Percentiles rank a stretch among this genome's conserved stretches.
Evolutionary conservation across 2,329 filamentous ascomycete genomes (phyloP).

Genomic region (Trematosphaeria pertusa): DNA sequence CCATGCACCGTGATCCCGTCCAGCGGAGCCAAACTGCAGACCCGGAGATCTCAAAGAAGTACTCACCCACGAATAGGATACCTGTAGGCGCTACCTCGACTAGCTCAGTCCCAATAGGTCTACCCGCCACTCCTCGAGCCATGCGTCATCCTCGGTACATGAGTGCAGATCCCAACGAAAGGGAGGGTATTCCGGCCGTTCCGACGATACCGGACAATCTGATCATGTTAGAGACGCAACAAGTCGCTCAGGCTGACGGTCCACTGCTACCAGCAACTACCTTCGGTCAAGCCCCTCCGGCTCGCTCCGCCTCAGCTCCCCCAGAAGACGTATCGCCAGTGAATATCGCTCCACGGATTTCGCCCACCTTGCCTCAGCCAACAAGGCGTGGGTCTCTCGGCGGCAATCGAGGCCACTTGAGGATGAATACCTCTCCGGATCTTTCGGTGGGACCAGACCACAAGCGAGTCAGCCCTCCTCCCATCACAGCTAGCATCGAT

Average conservation of each 20-base stretch:
- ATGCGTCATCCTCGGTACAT: slow-evolving; percentile 82
- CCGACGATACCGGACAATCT: slow-evolving; percentile 62
- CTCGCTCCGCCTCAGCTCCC: slow-evolving; percentile 57
- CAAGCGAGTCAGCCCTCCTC: slow-evolving; percentile 48
- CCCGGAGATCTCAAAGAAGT: slow-evolving; percentile 55
- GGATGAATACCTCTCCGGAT: slow-evolving; percentile 54
- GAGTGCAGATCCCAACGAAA: slow-evolving; percentile 61
- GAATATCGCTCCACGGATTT: slow-evolving; percentile 26
- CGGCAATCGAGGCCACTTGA: slow-evolving; percentile 45
- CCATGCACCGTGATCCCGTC: slow-evolving; percentile 46
- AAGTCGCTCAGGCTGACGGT: slow-evolving; percentile 51
- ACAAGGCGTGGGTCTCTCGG: slow-evolving; percentile 48
- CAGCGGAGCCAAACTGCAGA: slow-evolving; percentile 72
- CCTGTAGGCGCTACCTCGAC: slow-evolving; percentile 52
- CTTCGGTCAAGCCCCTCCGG: slow-evolving; percentile 49
- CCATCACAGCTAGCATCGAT: slow-evolving; percentile 61
- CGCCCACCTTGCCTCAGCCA: slow-evolving; percentile 31
- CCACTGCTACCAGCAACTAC: slow-evolving; percentile 57
- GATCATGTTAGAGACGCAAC: slow-evolving; percentile 29
- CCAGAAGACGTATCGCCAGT: slow-evolving; percentile 49
- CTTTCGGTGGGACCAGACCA: slow-evolving; percentile 39
- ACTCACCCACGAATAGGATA: slow-evolving; percentile 42
- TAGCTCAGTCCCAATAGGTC: slow-evolving; percentile 68
- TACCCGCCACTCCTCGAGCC: slow-evolving; percentile 90
- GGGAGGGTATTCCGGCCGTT: slow-evolving; percentile 60